Base-by-base conservation (phyloP, 208 protist species). In the Phytomonas francai region DNA sequence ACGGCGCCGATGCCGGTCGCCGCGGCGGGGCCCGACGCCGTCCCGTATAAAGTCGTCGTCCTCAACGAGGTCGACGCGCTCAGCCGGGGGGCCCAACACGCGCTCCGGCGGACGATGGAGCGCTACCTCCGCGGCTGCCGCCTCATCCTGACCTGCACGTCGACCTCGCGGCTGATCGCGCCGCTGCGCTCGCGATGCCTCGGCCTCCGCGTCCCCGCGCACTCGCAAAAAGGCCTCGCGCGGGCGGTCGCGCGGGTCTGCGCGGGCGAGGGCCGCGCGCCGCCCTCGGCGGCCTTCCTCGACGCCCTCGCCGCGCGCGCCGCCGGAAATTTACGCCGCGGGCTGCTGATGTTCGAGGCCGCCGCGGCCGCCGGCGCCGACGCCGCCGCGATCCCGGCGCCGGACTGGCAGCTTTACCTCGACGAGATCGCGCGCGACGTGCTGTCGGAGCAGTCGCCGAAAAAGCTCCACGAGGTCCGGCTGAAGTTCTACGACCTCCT, bases 31-130 rank as follows among this genome's bases (percentile, higher is more conserved):
- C 27, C 58, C 39, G 64, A 70, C 63, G 56, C 22, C n/a, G 79
- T 79, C 33, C 71, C 64, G 2, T 97, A 96, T 71, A 98, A 97
- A 86, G 97, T 99, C 25, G 90, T 99, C 31, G 84, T 99, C 14
- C 81, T 99, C 0, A 97, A 98, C 72, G 98, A 99, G 64, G 98
- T 98, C 16, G 98, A 99, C 65, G 84, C 80, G 65, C 88, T 99
- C 76, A 97, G 85, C 63, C 89, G 88, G 36, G 88, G 97, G 29
- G 98, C 98, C 3, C 99, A 99, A 81, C 97, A 99, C 60, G 99
- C 98, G 16, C 89, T 99, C 28, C 91, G 99, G 30, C 96, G 99
- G 31, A 99, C 98, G 19, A 99, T 99, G 99, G 99, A 99, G 74
- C 99, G 99, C 76, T 99, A 99, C 89, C 93, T 97, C 63, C 72